Base-by-base conservation (phyloP, 2,329 filamentous ascomycete genomes). In the Fulvia fulva region DNA sequence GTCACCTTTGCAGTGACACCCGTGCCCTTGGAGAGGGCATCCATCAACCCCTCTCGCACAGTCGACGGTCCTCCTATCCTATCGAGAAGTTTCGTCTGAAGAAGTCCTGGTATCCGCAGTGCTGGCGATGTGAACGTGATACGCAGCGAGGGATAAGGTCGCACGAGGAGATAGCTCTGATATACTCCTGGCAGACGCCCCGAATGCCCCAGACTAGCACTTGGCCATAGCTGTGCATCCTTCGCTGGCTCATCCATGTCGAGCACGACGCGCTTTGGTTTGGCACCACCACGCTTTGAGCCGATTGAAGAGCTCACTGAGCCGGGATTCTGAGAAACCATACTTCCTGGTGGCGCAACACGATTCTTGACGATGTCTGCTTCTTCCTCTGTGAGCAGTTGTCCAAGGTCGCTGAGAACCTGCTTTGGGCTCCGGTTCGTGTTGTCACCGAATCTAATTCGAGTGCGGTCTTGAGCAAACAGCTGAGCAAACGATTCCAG, bases 51-150 rank as follows among this genome's bases (percentile, higher is more conserved):
- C 51, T 71, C 70, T 21, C 75, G 70, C 1, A 77, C 70, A 12
- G 69, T 65, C 14, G 64, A 49, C 0, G 75, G 70, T 5, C 76
- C 76, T 25, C 73, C 75, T n/a, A 79, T 70, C 47, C 76, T 75
- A 22, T 75, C 73, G 32, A 78, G 68, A 53, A 79, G 72, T 52
- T 74, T 73, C 11, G 73, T 75, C 61, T 78, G 77, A 0, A 89
- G 75, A 51, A 89, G 87, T 0, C 86, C 87, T 0, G 87, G 86
- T 0, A 88, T 81, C 2, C 86, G 82, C 26, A 89, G 79, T 1
- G 83, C 82, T 0, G 87, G 86, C 1, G 85, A 87, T 2, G 87
- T 87, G 68, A 90, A 90, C 0, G 89, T 79, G 53, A 90, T 84
- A 1, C 83, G 81, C 0, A 90, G 76, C 34, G 79, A 86, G 0